Evolutionary conservation across 2,329 filamentous ascomycete genomes (phyloP).

Genomic region (Stagonosporopsis chrysanthemi): DNA sequence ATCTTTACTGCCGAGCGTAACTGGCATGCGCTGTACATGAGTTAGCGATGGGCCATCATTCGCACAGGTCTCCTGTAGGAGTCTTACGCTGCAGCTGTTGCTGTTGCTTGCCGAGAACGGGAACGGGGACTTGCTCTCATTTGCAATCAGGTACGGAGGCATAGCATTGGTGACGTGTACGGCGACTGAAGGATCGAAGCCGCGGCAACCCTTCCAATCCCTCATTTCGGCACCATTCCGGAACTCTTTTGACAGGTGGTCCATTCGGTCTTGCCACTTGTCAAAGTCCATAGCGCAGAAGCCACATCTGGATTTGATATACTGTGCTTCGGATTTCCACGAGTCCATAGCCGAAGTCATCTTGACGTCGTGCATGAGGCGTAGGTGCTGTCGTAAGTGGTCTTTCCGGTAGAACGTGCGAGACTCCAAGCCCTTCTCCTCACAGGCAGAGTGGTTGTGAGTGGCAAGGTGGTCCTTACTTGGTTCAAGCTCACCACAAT

Average conservation of each 20-base stretch:
- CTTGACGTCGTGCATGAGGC: conserved; percentile 68
- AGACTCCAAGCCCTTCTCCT: conserved; percentile 70
- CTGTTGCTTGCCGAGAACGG: conserved; percentile 57
- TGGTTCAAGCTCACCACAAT: conserved; percentile 64
- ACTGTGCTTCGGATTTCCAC: conserved; percentile 64
- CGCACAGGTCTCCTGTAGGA: background rate
- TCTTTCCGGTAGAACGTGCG: conserved; percentile 70
- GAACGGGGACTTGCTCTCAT: conserved; percentile 55
- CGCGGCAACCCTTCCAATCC: conserved; percentile 64
- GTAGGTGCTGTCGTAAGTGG: conserved; percentile 67
- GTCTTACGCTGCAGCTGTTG: conserved; percentile 39
- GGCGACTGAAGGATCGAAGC: conserved; percentile 58
- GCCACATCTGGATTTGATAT: conserved; percentile 63
- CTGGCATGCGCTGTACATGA: conserved; percentile 24
- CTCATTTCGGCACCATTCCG: conserved; percentile 61
- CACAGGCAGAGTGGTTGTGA: conserved; percentile 69
- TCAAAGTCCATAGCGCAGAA: conserved; percentile 59
- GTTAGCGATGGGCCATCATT: conserved; percentile 16
- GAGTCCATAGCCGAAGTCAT: conserved; percentile 69
- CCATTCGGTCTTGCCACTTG: conserved; percentile 60
- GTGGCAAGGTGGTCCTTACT: conserved; percentile 63
- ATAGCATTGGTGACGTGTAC: conserved; percentile 60
- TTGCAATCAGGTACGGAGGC: conserved; percentile 60
- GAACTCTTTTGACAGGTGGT: conserved; percentile 64
- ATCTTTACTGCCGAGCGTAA: conserved; percentile 28